A percentile compares a stretch with the other conserved stretches of the same genome.
These are phyloP conservation scores for Kuraishia cidri DNA, from an alignment of 805 yeast genomes.

Conservation along the genomic window DNA sequence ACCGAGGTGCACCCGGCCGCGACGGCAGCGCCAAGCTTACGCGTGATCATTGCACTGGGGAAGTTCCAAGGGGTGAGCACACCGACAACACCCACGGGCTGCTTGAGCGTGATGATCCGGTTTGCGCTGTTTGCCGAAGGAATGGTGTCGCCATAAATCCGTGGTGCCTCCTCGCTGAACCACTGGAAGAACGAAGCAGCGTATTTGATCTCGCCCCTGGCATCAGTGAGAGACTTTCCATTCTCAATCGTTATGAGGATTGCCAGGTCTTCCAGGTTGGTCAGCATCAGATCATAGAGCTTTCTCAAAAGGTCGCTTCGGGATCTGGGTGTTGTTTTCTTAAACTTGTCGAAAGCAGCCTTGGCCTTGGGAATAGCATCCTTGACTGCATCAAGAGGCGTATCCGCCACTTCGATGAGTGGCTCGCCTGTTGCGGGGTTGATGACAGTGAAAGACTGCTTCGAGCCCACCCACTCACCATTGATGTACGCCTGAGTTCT, in stretches of 20 bases:
- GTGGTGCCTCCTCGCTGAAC: slow-evolving; percentile 80
- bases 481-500: slow-evolving; percentile 57
- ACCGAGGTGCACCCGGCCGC: slow-evolving; percentile 79
- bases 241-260: slow-evolving; percentile 57
- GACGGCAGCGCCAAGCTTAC: slow-evolving; percentile 67
- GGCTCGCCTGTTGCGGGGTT: slow-evolving; percentile 66
- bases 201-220: slow-evolving; percentile 60
- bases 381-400: slow-evolving; percentile 34
- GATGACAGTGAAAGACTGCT: slow-evolving; percentile 47
- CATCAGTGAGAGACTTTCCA: slow-evolving; percentile 66
- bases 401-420: slow-evolving; percentile 47
- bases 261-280: slow-evolving; percentile 59
- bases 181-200: slow-evolving; percentile 80
- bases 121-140: slow-evolving; percentile 38
- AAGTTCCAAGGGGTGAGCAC: slow-evolving; percentile 82
- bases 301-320: slow-evolving; percentile 44
- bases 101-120: slow-evolving; percentile 51
- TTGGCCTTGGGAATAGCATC: slow-evolving; percentile 49
- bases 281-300: slow-evolving; percentile 43
- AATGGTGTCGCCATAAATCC: slow-evolving; percentile 58
- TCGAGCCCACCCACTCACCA: slow-evolving; percentile 56
- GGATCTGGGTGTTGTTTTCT: slow-evolving; percentile 43
- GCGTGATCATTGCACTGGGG: slow-evolving; percentile 71
- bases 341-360: slow-evolving; percentile 42
- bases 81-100: slow-evolving; percentile 80